Percentiles rank a stretch among this genome's conserved stretches.
Evolutionary conservation across 2,329 filamentous ascomycete genomes (phyloP).

Genomic region (Chaetomiaceae sp.): DNA sequence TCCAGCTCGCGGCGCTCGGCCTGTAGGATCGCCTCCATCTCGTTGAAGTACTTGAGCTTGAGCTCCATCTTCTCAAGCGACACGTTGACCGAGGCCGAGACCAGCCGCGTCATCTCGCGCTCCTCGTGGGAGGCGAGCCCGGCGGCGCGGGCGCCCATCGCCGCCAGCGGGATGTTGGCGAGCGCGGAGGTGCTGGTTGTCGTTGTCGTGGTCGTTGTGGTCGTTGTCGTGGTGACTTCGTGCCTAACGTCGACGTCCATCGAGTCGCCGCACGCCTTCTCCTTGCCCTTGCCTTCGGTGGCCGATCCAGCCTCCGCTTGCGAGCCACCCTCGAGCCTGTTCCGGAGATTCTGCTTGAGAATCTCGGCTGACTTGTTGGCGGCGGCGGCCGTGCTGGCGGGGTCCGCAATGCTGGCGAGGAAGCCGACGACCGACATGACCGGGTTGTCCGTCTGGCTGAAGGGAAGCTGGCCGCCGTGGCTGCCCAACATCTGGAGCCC

Average conservation of each 20-base stretch:
- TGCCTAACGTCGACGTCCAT: conserved; percentile 58
- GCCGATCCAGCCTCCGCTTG: conserved; percentile 37
- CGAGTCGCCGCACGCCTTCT: conserved; percentile 48
- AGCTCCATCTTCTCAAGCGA: conserved; percentile 94
- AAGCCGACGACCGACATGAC: conserved; percentile 96
- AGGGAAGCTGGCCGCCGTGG: conserved; percentile 74
- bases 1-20: conserved; percentile 91
- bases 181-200: conserved; percentile 45
- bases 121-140: conserved; percentile 94
- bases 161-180: conserved; percentile 75
- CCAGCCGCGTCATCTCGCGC: conserved; percentile 88
- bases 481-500: conserved; percentile 63
- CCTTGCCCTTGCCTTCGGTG: conserved; percentile 53
- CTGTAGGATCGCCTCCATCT: conserved; percentile 88
- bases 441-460: conserved; percentile 89
- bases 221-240: conserved; percentile 38
- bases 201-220: conserved; percentile 45
- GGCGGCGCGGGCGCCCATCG: conserved; percentile 77
- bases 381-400: conserved; percentile 81
- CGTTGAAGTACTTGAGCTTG: conserved; percentile 92
- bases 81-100: conserved; percentile 86
- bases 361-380: conserved; percentile 82
- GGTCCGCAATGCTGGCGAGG: conserved; percentile 84
- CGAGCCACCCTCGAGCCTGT: conserved; percentile 58
- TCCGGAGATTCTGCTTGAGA: conserved; percentile 72